Percentiles rank a stretch among this genome's conserved stretches.
Evolutionary conservation across 148 eudicot genomes (phyloP).

Genomic region (Diospyros kaki): DNA sequence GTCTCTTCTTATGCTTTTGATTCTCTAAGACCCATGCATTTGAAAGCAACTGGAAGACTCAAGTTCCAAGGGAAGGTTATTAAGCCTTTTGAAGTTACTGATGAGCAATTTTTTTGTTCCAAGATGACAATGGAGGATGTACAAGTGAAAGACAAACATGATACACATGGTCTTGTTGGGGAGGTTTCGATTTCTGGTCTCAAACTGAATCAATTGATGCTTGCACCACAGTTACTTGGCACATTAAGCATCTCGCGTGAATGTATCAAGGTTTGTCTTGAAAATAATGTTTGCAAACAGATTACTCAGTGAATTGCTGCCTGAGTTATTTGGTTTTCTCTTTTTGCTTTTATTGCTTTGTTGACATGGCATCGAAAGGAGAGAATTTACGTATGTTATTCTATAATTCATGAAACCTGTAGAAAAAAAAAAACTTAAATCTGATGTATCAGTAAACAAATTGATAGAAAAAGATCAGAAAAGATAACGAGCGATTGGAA

Average conservation of each 20-base stretch:
- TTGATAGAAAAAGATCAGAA: not conserved
- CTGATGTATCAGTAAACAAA: not conserved
- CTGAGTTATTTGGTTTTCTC: not conserved
- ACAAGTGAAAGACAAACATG: constrained; percentile 20
- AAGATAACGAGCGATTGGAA: not conserved
- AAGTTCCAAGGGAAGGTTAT: constrained; percentile 93
- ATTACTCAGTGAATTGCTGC: not conserved
- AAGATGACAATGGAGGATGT: constrained; percentile 22
- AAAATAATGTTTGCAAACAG: constrained; percentile 2
- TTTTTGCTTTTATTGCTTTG: not conserved
- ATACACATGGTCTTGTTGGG: constrained; percentile 58
- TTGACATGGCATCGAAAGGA: not conserved
- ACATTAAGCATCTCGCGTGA: constrained; percentile 57
- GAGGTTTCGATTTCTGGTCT: constrained; percentile 86
- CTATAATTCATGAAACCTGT: not conserved
- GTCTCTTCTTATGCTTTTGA: constrained; percentile 82
- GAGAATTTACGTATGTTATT: not conserved
- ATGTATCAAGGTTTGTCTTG: constrained; percentile 63
- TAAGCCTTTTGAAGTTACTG: constrained; percentile 26
- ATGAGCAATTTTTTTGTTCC: constrained; percentile 29
- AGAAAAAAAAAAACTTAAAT: not conserved
- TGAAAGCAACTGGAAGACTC: constrained; percentile 91
- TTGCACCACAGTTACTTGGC: constrained; percentile 95
- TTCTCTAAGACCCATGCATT: constrained; percentile 77
- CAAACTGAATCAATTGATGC: constrained; percentile 86